Evolutionary conservation across 1,284 basidiomycete genomes (phyloP).

Genomic region (Cryptococcus deneoformans): DNA sequence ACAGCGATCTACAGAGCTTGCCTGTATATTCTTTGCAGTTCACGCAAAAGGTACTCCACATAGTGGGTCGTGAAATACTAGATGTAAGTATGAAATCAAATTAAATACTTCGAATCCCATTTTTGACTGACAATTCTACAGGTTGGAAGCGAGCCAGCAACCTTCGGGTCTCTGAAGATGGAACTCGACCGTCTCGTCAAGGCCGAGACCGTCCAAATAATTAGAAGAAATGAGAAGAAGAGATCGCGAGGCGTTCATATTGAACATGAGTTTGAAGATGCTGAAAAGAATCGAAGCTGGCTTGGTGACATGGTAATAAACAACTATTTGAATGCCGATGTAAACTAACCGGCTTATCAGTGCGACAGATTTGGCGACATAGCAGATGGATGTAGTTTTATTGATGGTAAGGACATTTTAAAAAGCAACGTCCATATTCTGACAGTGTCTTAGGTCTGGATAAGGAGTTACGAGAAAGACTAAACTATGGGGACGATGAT

Average conservation of each 20-base stretch:
- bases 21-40: slow-evolving; percentile 30
- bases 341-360: slow-evolving; percentile 4
- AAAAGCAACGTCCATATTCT: background rate
- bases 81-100: slow-evolving; percentile 23
- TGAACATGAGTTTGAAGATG: slow-evolving; percentile 10
- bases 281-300: slow-evolving; percentile 27
- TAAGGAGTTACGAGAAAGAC: slow-evolving; percentile 29
- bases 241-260: slow-evolving; percentile 25
- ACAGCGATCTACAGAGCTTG: slow-evolving; percentile 10
- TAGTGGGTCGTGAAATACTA: slow-evolving; percentile 34
- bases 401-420: slow-evolving; percentile 25
- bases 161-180: slow-evolving; percentile 18
- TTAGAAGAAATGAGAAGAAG: slow-evolving; percentile 11
- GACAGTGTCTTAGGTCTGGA: slow-evolving; percentile 20
- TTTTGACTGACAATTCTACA: slow-evolving; percentile 3
- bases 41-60: slow-evolving; percentile 25
- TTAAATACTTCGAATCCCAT: background rate
- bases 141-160: slow-evolving; percentile 27
- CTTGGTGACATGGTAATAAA: slow-evolving; percentile 28
- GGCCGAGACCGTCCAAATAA: slow-evolving; percentile 17
- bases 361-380: slow-evolving; percentile 21
- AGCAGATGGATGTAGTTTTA: slow-evolving; percentile 28
- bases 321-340: background rate
- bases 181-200: slow-evolving; percentile 30
- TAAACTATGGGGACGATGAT: slow-evolving; percentile 35